Percentiles rank a stretch among this genome's conserved stretches.
Conservation (phyloP, 768 basidiomycete genomes). For the Tulasnella sp. region DNA sequence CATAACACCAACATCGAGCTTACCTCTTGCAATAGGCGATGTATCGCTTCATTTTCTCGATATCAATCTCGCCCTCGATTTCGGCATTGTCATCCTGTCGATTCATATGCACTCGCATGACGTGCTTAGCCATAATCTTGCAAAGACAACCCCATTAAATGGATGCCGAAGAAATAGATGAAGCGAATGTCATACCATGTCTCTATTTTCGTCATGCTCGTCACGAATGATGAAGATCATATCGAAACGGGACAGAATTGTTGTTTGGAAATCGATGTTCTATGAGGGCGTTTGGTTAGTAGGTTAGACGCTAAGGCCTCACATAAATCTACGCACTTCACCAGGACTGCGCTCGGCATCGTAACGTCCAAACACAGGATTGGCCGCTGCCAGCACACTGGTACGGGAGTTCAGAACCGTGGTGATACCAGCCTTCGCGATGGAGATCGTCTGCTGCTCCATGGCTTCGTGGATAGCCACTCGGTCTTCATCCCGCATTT, state of each 20-base stretch:
- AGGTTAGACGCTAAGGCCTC: neutral
- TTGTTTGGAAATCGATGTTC: constrained; percentile 98
- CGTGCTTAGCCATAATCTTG: constrained; percentile 92
- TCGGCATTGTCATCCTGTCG: constrained; percentile 62
- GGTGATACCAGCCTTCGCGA: constrained; percentile 98
- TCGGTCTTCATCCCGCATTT: constrained; percentile 98
- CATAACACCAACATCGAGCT: constrained; percentile 31
- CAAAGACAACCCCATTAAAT: constrained; percentile 21
- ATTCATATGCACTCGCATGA: constrained; percentile 99
- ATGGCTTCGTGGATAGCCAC: constrained; percentile 99
- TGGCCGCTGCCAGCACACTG: constrained; percentile 93
- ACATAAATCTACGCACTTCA: constrained; percentile 52
- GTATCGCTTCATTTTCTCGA: constrained; percentile 98
- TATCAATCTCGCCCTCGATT: constrained; percentile 84
- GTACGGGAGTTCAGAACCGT: constrained; percentile 95
- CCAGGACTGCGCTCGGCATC: constrained; percentile 95
- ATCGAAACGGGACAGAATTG: constrained; percentile 96
- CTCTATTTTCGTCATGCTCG: constrained; percentile 91
- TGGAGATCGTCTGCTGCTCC: constrained; percentile 99
- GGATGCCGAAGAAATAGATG: neutral
- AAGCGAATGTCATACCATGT: constrained; percentile 56
- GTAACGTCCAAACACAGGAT: constrained; percentile 96
- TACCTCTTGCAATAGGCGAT: constrained; percentile 95
- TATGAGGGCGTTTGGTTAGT: constrained; percentile 32
- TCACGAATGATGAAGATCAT: constrained; percentile 99